Base-by-base conservation (phyloP, 169 alveolate species). In the Eimeria necatrix region DNA sequence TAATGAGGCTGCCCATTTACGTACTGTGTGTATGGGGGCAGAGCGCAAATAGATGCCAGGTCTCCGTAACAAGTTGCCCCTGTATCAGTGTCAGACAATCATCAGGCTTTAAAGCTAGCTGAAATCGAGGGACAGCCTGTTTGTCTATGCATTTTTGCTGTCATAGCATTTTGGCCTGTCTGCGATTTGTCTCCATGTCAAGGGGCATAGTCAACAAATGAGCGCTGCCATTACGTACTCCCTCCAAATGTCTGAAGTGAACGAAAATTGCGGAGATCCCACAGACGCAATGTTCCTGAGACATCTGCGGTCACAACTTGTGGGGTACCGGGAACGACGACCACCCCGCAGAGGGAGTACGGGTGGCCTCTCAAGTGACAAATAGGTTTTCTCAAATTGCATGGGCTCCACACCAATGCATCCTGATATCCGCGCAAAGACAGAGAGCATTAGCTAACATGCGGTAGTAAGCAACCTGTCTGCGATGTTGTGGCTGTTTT, bases 251-350 rank as follows among this genome's bases (percentile, higher is more conserved):
- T 51, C 81, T 88, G 95, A 12, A 81, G 93, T 24, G 95, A 94
- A 12, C 97, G 90, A 88, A 96, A 96, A 85, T 94, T 94, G 16
- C 97, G 92, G 86, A 96, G 64, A 87, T 96, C 97, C 97, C 97
- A 96, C 32, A 96, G 96, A 8, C 96, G 80, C 84, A 96, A 83
- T 64, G 96, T 93, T 60, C 96, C 96, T 12, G 96, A 95, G n/a
- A 92, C 96, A 74, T 95, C 74, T 46, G 96, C 97, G 16, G 97
- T 93, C 32, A 96, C 74, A 52, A 94, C 95, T 83, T 96, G 97
- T 24, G 96, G 96, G 26, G 97, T 94, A 48, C 95, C 95, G n/a
- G 95, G 96, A 53, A 96, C 95, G 24, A 94, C 95, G 48, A 86
- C 83, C 22, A 96, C 95, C 20, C 97, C 97, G 61, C 96, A 94